Percentiles rank a stretch among this genome's conserved stretches.
phyloP scores from a whole-genome alignment of 2,329 filamentous ascomycete genomes.

The Colletotrichum godetiae region DNA sequence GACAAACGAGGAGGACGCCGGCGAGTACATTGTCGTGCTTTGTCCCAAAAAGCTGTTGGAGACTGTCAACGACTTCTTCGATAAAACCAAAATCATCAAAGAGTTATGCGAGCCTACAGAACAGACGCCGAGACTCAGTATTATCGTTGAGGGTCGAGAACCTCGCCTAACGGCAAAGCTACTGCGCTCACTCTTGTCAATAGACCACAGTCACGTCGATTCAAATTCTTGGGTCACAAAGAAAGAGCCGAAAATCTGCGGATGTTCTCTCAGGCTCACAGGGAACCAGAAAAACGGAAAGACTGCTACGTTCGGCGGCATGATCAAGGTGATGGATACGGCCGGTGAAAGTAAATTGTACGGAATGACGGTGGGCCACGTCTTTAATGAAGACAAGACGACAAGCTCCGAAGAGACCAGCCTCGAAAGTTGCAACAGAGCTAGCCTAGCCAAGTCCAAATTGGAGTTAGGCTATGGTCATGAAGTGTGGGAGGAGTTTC shows the following conservation, averaged over 20 bases:
- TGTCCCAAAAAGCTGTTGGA: not conserved
- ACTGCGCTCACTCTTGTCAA: too few species aligned
- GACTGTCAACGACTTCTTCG: not conserved
- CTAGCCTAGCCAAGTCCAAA: too few species aligned
- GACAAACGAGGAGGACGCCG: too few species aligned
- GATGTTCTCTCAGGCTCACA: not conserved
- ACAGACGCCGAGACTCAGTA: not conserved
- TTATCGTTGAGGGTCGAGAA: not conserved
- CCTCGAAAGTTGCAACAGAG: too few species aligned
- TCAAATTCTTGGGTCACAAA: not conserved
- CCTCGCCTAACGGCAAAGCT: not conserved
- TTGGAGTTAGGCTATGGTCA: too few species aligned
- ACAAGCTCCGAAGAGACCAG: too few species aligned
- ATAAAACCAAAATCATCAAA: not conserved
- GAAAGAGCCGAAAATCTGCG: not conserved
- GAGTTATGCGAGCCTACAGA: not conserved
- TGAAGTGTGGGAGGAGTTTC: too few species aligned
- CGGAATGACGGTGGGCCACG: not conserved
- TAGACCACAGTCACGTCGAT: not conserved
- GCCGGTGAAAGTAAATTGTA: not conserved
- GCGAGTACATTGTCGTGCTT: too few species aligned
- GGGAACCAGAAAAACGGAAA: not conserved
- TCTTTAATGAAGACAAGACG: not conserved
- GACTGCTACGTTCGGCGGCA: not conserved
- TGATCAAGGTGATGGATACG: not conserved